Evolutionary conservation across 257 asterid species (phyloP).

Genomic region (Nicotiana noctiflora): DNA sequence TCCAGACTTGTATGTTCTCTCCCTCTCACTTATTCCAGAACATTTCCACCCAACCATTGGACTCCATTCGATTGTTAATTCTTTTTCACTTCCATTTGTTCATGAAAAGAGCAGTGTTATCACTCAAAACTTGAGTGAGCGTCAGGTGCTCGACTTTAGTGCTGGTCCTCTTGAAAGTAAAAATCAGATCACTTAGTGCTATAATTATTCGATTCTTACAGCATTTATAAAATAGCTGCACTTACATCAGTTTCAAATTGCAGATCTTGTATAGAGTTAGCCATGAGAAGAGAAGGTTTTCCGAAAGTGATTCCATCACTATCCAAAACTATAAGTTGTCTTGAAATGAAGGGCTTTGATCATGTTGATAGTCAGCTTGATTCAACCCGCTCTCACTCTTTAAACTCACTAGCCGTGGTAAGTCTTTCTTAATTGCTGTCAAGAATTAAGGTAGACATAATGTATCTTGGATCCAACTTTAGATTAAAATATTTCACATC

Average conservation of each 20-base stretch:
- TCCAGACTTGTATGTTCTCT: background rate
- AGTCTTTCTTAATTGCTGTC: background rate
- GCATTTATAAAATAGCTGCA: background rate
- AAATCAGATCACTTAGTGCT: background rate
- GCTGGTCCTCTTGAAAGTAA: background rate
- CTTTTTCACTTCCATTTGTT: background rate
- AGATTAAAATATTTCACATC: background rate
- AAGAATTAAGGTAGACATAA: too few species aligned
- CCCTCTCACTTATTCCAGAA: background rate
- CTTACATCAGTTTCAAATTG: background rate
- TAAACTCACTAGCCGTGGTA: conserved; percentile 17
- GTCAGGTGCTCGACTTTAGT: background rate
- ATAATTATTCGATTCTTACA: too few species aligned
- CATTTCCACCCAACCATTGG: background rate
- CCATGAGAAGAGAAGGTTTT: conserved; percentile 29
- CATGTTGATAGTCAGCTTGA: background rate
- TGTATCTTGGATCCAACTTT: background rate
- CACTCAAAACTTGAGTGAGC: background rate
- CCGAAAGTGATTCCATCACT: conserved; percentile 33
- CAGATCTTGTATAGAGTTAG: background rate
- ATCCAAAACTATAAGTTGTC: conserved; percentile 31
- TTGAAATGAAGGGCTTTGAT: conserved; percentile 44
- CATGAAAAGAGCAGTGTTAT: too few species aligned
- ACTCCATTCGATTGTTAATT: background rate
- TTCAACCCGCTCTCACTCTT: conserved; percentile 16